Evolutionary conservation across 176 grass and related monocot genomes (phyloP).

Genomic region (Poa annua): DNA sequence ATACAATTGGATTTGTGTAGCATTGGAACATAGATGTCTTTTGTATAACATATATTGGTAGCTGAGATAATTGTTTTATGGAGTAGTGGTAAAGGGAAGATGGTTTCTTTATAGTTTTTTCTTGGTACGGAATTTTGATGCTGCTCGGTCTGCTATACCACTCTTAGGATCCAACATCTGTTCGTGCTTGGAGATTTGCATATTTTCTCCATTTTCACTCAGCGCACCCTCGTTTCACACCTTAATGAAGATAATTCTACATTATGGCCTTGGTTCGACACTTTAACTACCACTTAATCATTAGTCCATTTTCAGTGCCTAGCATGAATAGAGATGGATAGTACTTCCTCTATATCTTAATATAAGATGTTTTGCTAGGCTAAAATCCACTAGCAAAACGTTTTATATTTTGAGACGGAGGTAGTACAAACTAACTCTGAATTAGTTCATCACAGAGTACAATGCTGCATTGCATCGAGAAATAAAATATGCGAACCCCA

Average conservation of each 20-base stretch:
- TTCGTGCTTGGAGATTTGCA: not conserved
- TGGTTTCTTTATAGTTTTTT: not conserved
- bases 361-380: too few species aligned
- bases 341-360: too few species aligned
- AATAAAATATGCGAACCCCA: not conserved
- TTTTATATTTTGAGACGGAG: too few species aligned
- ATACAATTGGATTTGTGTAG: constrained; percentile 12
- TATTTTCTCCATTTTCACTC: constrained; percentile 21
- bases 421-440: not conserved
- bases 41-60: not conserved
- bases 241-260: constrained; percentile 4
- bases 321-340: not conserved
- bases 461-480: constrained; percentile 7
- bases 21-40: constrained; percentile 1
- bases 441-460: not conserved
- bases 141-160: not conserved
- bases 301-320: constrained; percentile 1
- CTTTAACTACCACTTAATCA: not conserved
- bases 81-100: not conserved
- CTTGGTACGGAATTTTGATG: not conserved
- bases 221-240: not conserved
- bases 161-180: not conserved
- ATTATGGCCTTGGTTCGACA: not conserved
- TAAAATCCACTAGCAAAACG: too few species aligned
- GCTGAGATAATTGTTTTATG: constrained; percentile 23